Base-by-base conservation (phyloP, 371 early-diverging fungal genomes). In the Mucor racemosus region DNA sequence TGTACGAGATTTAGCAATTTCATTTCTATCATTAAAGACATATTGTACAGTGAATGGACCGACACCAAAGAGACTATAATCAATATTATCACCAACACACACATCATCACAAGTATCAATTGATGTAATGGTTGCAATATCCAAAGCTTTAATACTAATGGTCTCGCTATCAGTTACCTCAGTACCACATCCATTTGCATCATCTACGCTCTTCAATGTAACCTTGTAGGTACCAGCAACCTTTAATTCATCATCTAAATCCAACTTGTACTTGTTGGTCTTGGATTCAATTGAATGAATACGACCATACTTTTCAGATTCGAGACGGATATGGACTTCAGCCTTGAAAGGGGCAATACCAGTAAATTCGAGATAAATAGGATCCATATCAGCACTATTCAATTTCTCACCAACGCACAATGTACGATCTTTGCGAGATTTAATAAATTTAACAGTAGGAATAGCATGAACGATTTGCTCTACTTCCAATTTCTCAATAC, bases 71-170 rank as follows among this genome's bases (percentile, higher is more conserved):
- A 85, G 66, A 36, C 76, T 69, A 35, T 73, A 85, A 5, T 81
- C 81, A 19, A 85, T 60, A 5, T 68, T 73, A 68, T 80, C 84
- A n/a, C 86, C 86, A 39, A 85, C 86, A 66, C 86, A 85, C 31
- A 79, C 72, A 56, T 81, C 74, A 15, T 61, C 54, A 15, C 76
- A 79, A 0, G 66, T 17, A 19, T 79, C 78, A 21, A 67, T 31
- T 4, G 81, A 75, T 15, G 68, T 64, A 50, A 85, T 85, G 10
- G 76, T 73, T 8, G 84, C 77, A 65, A 82, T 77, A 55, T 84
- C 86, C 31, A 80, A 64, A 14, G 82, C 80, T 26, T 79, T 68
- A 35, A 85, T 62, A 3, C 8, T 55, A 2, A 76, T 15, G 14
- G 42, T 41, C 1, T 76, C 48, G 11, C 72, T 67, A 11, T 67